A percentile compares a stretch with the other conserved stretches of the same genome.
Conservation (phyloP, 805 yeast genomes). For the Grigorovia yakushimaensis region DNA sequence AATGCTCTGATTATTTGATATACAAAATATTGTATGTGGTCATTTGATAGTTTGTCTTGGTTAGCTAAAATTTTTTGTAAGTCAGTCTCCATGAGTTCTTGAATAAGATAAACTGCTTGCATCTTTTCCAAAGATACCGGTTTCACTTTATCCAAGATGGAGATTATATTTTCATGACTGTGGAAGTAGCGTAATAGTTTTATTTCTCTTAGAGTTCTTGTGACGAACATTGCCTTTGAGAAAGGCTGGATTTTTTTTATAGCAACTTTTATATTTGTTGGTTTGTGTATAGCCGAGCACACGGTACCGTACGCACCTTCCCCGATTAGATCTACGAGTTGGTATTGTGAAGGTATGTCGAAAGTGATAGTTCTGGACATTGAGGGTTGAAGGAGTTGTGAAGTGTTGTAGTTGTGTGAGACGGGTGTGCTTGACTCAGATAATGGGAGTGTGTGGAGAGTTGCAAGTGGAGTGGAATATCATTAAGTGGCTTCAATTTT, state of each 20-base stretch:
- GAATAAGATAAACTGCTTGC: slow-evolving; percentile 64
- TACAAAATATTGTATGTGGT: slow-evolving; percentile 59
- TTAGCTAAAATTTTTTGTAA: slow-evolving; percentile 52
- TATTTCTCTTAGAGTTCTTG: slow-evolving; percentile 63
- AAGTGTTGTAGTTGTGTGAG: neutral
- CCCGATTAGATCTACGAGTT: slow-evolving; percentile 52
- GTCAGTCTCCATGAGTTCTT: slow-evolving; percentile 73
- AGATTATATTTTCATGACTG: slow-evolving; percentile 63
- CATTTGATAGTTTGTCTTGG: slow-evolving; percentile 39
- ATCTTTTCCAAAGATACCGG: slow-evolving; percentile 51
- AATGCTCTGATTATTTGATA: slow-evolving; percentile 65
- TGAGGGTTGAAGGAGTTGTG: neutral
- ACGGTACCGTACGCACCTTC: slow-evolving; percentile 82
- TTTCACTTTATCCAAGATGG: slow-evolving; percentile 54
- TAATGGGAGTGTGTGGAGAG: too few relatives aligned
- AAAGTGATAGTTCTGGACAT: slow-evolving; percentile 45
- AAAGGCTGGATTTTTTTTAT: slow-evolving; percentile 72
- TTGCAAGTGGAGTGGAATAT: too few relatives aligned
- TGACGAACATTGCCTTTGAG: slow-evolving; percentile 51
- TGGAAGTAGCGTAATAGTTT: slow-evolving; percentile 54
- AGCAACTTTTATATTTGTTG: slow-evolving; percentile 56
- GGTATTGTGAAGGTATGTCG: slow-evolving; percentile 54
- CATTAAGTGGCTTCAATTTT: neutral
- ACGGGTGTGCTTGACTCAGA: too few relatives aligned
- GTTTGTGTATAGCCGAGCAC: slow-evolving; percentile 55